These are phyloP conservation scores for Geoglossum cookeanum DNA, from an alignment of 2,329 filamentous ascomycete genomes.

Conservation along the genomic window DNA sequence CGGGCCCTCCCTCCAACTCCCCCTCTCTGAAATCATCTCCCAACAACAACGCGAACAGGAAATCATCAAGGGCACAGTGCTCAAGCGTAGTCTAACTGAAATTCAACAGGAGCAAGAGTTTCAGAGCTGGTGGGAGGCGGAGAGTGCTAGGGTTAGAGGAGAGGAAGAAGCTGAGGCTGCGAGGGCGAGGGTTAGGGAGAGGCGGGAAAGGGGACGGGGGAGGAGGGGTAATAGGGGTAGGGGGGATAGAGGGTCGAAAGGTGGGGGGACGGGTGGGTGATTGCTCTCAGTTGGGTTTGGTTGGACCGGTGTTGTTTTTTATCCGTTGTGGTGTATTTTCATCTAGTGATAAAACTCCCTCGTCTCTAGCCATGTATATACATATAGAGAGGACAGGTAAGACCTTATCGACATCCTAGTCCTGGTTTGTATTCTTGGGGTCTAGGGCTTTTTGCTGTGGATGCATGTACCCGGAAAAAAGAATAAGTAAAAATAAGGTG, in stretches of 20 bases:
- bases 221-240: neutral
- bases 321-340: too few species aligned
- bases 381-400: too few species aligned
- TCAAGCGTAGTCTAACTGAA: constrained; percentile 77
- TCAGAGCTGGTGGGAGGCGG: constrained; percentile 88
- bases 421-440: too few species aligned
- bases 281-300: too few species aligned
- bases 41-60: constrained; percentile 76
- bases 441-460: too few species aligned
- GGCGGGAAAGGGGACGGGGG: neutral
- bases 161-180: neutral
- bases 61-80: constrained; percentile 60
- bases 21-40: constrained; percentile 73
- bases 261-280: neutral
- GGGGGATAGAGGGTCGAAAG: neutral
- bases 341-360: too few species aligned
- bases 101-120: constrained; percentile 97
- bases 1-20: constrained; percentile 47
- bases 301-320: too few species aligned
- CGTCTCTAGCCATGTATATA: too few species aligned
- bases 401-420: too few species aligned
- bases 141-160: constrained; percentile 47
- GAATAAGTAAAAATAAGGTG: too few species aligned
- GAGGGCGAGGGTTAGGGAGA: neutral
- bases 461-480: too few species aligned